Base-by-base conservation (phyloP, 106 monocot genomes). In the Amphibolis antarctica region DNA sequence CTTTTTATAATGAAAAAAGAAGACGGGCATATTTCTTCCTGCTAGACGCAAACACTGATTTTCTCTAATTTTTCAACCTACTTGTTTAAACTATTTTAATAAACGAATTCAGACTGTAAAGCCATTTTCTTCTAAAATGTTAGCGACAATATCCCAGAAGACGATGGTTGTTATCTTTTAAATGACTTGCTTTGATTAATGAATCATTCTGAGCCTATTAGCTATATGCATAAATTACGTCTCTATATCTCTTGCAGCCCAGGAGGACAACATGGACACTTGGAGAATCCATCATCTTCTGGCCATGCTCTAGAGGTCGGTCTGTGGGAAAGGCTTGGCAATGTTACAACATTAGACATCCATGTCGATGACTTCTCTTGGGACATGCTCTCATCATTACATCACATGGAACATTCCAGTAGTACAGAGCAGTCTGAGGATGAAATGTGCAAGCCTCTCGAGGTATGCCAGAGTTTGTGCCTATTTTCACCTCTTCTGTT, bases 281-380 rank as follows among this genome's bases (percentile, higher is more conserved):
- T 67, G 59, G 57, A 55, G 12, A 52, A 55, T 47, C 53, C 53
- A 14, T 10, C 43, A 22, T 28, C 26, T 50, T 51, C 58, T 19
- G 76, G 78, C 6, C 78, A 74, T 71, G 19, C 63, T 54, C 68
- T 74, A 23, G 98, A 98, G 55, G 71, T 56, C 26, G 87, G 82
- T 75, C 70, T 98, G 59, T 98, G 86, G 86, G 98, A 90, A 73
- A 81, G 98, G 56, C 80, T 98, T 26, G 90, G 82, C 58, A 82
- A 69, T 66, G 74, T 87, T 71, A 63, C 82, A 24, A 25, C 60
- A 9, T 44, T 87, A 42, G 87, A 98, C 58, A 88, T 90, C 60
- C 84, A 98, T 65, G 87, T 85, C 20, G 63, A 27, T 62, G 72
- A 74, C 21, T 80, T 98, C 55, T 82, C 84, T 7, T 98, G 98